Evolutionary conservation across 176 grass and related monocot genomes (phyloP).

Genomic region (Oryza meyeriana): DNA sequence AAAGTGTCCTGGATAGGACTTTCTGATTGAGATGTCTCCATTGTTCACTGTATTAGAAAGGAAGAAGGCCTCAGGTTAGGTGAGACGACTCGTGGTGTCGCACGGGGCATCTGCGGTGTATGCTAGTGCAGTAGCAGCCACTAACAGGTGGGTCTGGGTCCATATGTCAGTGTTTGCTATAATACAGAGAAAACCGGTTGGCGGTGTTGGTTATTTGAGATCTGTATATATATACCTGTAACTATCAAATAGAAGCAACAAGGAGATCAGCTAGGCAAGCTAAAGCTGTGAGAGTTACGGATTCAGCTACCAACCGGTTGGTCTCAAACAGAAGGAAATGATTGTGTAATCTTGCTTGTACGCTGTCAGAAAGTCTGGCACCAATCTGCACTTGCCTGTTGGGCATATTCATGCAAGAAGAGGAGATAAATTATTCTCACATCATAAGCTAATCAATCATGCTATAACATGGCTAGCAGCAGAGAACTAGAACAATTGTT

Average conservation of each 20-base stretch:
- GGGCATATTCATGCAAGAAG: not conserved
- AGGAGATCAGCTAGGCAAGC: conserved; percentile 1
- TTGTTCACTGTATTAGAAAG: conserved; percentile 11
- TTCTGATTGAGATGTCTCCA: not conserved
- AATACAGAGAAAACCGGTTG: no score
- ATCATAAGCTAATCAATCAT: not conserved
- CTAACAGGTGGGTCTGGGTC: no score
- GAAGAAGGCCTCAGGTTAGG: not conserved
- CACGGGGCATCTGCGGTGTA: not conserved
- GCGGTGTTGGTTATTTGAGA: not conserved
- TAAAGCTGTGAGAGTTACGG: conserved; percentile 6
- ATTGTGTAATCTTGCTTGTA: conserved; percentile 13
- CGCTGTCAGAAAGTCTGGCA: conserved; percentile 10
- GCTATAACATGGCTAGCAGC: not conserved
- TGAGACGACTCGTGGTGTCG: not conserved
- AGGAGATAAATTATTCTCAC: not conserved
- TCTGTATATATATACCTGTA: not conserved
- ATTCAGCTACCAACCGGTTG: conserved; percentile 27
- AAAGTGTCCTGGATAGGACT: conserved; percentile 5
- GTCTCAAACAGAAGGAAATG: conserved; percentile 23
- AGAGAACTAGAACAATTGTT: not conserved
- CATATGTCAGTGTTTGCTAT: no score
- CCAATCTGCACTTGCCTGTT: not conserved
- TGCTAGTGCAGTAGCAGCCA: no score
- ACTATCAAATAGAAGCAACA: conserved; percentile 33